Evolutionary conservation across 495 filamentous ascomycete genomes (phyloP).

Genomic region (Immersiella caudata): DNA sequence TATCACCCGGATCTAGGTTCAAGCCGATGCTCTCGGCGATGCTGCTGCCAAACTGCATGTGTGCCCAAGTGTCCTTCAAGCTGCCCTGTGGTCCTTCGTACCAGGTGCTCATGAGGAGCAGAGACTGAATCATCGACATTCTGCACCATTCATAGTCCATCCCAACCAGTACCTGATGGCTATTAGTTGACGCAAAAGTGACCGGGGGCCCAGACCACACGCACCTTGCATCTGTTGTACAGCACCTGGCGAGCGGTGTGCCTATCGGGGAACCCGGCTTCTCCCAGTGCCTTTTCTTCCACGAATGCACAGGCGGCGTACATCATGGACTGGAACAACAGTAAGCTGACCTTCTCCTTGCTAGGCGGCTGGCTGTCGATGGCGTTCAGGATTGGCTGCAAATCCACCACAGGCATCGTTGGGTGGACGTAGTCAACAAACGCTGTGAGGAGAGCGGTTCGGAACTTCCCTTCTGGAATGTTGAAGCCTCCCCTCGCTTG

Average conservation of each 20-base stretch:
- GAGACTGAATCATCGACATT: slow-evolving; percentile 77
- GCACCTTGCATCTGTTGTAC: slow-evolving; percentile 76
- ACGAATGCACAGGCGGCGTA: slow-evolving; percentile 79
- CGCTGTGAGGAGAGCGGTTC: not conserved
- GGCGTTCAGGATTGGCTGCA: slow-evolving; percentile 57
- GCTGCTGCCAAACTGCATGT: slow-evolving; percentile 86
- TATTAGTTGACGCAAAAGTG: slow-evolving; percentile 19
- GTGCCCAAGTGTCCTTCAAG: slow-evolving; percentile 89
- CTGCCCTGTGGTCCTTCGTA: slow-evolving; percentile 89
- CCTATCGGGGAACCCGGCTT: slow-evolving; percentile 68
- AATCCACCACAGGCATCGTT: slow-evolving; percentile 70
- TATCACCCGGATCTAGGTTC: slow-evolving; percentile 67
- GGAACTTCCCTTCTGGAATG: not conserved
- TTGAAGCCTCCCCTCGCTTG: not conserved
- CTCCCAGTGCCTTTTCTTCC: slow-evolving; percentile 66
- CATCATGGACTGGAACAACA: slow-evolving; percentile 82
- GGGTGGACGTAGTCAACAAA: slow-evolving; percentile 20
- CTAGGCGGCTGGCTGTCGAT: slow-evolving; percentile 57
- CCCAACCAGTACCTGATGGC: slow-evolving; percentile 65
- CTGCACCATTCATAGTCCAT: slow-evolving; percentile 85
- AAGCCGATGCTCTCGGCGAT: slow-evolving; percentile 82
- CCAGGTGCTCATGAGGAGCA: slow-evolving; percentile 91
- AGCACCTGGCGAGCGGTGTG: slow-evolving; percentile 78
- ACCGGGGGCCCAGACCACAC: slow-evolving; percentile 47
- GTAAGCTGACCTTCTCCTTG: slow-evolving; percentile 60